A percentile compares a stretch with the other conserved stretches of the same genome.
These are phyloP conservation scores for Pythium brachiatum DNA, from an alignment of 352 stramenopile genomes.

Conservation along the genomic window DNA sequence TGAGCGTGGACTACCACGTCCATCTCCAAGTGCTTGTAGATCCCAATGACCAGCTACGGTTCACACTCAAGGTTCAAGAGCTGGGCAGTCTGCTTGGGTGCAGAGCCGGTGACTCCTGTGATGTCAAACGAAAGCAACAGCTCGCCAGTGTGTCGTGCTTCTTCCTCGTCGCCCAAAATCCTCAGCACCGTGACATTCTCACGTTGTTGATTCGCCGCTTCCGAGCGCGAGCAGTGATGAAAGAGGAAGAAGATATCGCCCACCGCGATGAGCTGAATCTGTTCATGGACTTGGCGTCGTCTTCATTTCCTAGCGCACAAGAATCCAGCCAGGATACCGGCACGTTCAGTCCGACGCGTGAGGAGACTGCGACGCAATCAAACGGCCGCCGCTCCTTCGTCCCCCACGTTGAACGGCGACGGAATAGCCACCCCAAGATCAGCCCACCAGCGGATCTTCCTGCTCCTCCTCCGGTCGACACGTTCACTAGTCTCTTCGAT, in stretches of 20 bases:
- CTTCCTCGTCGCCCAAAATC: slow-evolving; percentile 74
- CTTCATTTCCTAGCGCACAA: neutral
- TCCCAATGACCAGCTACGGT: slow-evolving; percentile 55
- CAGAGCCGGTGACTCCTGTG: slow-evolving; percentile 53
- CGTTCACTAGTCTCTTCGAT: slow-evolving; percentile 1
- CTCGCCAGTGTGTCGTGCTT: slow-evolving; percentile 63
- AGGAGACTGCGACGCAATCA: neutral
- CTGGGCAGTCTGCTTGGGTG: slow-evolving; percentile 71
- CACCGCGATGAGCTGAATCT: slow-evolving; percentile 60
- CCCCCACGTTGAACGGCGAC: neutral
- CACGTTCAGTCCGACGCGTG: neutral
- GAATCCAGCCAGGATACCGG: neutral
- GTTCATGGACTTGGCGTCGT: slow-evolving; percentile 67
- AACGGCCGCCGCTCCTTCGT: slow-evolving; percentile 1
- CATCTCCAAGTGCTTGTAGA: slow-evolving; percentile 76
- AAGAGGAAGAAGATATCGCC: slow-evolving; percentile 56
- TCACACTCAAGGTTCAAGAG: slow-evolving; percentile 76
- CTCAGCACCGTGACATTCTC: slow-evolving; percentile 76
- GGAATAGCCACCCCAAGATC: neutral
- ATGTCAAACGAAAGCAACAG: slow-evolving; percentile 46
- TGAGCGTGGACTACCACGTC: slow-evolving; percentile 44
- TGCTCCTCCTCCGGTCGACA: neutral
- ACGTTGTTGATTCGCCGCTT: slow-evolving; percentile 71
- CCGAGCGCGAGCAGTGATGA: slow-evolving; percentile 41
- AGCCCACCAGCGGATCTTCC: neutral